Evolutionary conservation across 208 protist genomes (phyloP).

Genomic region (Strigomonas oncopelti): DNA sequence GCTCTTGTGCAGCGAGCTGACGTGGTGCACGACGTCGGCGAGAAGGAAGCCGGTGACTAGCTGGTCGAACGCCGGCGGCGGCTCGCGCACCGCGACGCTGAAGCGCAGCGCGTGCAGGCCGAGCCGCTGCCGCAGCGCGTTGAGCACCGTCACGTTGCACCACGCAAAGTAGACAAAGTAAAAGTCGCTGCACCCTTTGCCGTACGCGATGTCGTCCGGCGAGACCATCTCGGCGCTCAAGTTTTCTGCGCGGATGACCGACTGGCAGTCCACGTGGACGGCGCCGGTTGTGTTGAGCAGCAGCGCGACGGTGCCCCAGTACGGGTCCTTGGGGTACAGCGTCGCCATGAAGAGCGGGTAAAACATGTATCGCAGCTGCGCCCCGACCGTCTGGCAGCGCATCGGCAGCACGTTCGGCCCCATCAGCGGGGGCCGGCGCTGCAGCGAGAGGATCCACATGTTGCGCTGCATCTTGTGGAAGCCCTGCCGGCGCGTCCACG

Average conservation of each 20-base stretch:
- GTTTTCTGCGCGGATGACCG: slow-evolving; percentile 44
- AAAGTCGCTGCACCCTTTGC: slow-evolving; percentile 93
- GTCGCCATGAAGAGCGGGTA: slow-evolving; percentile 97
- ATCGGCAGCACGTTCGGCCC: slow-evolving; percentile 39
- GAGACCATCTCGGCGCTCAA: slow-evolving; percentile 33
- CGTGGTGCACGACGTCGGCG: slow-evolving; percentile 95
- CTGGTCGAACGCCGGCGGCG: slow-evolving; percentile 85
- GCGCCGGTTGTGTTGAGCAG: slow-evolving; percentile 93
- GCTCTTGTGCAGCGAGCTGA: slow-evolving; percentile 90
- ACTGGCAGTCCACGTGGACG: slow-evolving; percentile 88
- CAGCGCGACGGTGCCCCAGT: slow-evolving; percentile 88
- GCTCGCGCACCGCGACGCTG: slow-evolving; percentile 91
- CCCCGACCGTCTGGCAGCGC: slow-evolving; percentile 53
- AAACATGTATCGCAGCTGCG: slow-evolving; percentile 96
- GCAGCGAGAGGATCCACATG: slow-evolving; percentile 69
- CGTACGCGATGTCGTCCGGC: slow-evolving; percentile 49
- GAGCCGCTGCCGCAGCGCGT: slow-evolving; percentile 84
- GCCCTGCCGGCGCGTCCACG: slow-evolving; percentile 78
- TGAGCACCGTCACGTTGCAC: slow-evolving; percentile 96
- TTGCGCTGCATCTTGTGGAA: slow-evolving; percentile 79
- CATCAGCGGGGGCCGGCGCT: slow-evolving; percentile 23
- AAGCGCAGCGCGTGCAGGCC: slow-evolving; percentile 86
- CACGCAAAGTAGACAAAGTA: slow-evolving; percentile 99
- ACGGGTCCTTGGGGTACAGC: slow-evolving; percentile 74
- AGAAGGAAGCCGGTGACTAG: slow-evolving; percentile 92